Conservation (phyloP, 805 yeast species). For the Clavispora vitiphila region DNA sequence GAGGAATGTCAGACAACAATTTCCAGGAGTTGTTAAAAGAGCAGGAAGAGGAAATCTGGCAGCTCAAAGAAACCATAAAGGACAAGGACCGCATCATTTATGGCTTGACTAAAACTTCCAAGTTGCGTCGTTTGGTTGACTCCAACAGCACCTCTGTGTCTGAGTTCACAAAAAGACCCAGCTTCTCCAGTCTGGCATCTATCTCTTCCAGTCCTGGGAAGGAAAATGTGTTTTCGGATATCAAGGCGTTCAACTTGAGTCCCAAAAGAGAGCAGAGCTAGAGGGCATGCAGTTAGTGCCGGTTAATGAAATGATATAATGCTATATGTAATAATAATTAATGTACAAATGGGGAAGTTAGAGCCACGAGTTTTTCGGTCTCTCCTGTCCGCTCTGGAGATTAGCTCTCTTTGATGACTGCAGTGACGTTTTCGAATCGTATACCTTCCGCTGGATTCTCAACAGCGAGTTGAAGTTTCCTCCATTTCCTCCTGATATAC, state of each 20-base stretch:
- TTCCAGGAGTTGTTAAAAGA: slow-evolving; percentile 42
- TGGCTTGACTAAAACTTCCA: slow-evolving; percentile 62
- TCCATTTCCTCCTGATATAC: slow-evolving; percentile 14
- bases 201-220: slow-evolving; percentile 4
- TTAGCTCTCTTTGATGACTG: slow-evolving; percentile 24
- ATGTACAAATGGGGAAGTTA: background rate
- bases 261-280: slow-evolving; percentile 1
- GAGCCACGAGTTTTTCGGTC: slow-evolving; percentile 24
- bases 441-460: slow-evolving; percentile 23
- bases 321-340: background rate
- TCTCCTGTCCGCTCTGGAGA: slow-evolving; percentile 21
- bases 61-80: slow-evolving; percentile 53
- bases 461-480: slow-evolving; percentile 26
- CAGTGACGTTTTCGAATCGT: slow-evolving; percentile 10
- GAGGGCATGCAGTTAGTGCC: background rate
- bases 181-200: slow-evolving; percentile 3
- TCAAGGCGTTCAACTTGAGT: slow-evolving; percentile 9
- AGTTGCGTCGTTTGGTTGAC: slow-evolving; percentile 47
- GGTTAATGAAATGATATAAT: background rate
- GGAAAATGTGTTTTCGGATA: slow-evolving; percentile 8
- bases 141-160: slow-evolving; percentile 17
- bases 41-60: slow-evolving; percentile 64
- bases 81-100: slow-evolving; percentile 78
- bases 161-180: slow-evolving; percentile 9
- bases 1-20: slow-evolving; percentile 9